Base-by-base conservation (phyloP, 441 rosid species). In the Adansonia grandidieri region DNA sequence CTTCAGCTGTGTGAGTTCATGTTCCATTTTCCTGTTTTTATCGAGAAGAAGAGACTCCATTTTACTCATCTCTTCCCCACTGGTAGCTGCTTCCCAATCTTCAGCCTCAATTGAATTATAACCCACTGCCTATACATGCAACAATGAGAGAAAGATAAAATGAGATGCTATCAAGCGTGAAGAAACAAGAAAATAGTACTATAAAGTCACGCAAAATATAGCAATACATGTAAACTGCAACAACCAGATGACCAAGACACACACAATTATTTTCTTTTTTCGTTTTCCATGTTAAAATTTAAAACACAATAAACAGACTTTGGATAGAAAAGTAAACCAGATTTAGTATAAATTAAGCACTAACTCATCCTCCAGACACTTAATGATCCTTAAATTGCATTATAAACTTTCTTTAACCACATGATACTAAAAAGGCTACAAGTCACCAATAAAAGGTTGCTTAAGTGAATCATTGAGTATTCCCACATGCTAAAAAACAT, bases 41-140 rank as follows among this genome's bases (percentile, higher is more conserved):
- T 97, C 99, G 68, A 97, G 99, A 83, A 97, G 97, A 84, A 97
- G 98, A 69, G 92, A 93, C 85, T 97, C 99, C 99, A 97, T 91
- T 87, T 89, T 91, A 93, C 98, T 95, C 98, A 95, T 97, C 89
- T 95, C 99, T 82, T 95, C 97, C 73, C 96, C 97, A 56, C 86
- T 84, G 64, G 99, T 91, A 78, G 99, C 99, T 66, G 82, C 95
- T 83, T 97, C 99, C 99, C 99, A 97, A 83, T 97, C 98, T 86
- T 97, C 99, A 79, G 98, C 99, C 86, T 97, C 99, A 82, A 93
- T 93, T 62, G 98, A 95, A 88, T 95, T 97, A 87, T 97, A 97
- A 75, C 97, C 98, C 71, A 95, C 98, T 73, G 97, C 98, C 99
- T 97, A 83, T 17, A 83, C 67, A 72, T 24, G 56, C 78, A 82